A percentile compares a stretch with the other conserved stretches of the same genome.
These are phyloP conservation scores for Patellifolia procumbens DNA, from an alignment of 179 eudicot genomes.

Conservation along the genomic window DNA sequence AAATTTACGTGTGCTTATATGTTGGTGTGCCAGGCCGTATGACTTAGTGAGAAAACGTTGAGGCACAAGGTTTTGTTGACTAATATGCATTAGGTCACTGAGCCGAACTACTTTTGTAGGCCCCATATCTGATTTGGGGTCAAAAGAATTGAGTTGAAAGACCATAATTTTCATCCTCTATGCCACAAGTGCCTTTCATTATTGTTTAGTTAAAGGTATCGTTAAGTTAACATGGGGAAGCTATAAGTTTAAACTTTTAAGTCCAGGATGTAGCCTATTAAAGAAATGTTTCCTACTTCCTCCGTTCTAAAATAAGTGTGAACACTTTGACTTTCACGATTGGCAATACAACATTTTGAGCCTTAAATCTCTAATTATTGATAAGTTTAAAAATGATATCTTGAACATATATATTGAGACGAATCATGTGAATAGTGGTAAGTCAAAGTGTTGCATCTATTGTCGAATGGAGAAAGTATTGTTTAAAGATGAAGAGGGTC, in stretches of 20 bases:
- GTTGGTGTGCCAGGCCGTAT: background rate
- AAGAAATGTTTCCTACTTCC: too few species aligned
- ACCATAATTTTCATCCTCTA: background rate
- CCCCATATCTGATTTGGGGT: background rate
- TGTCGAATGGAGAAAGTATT: too few species aligned
- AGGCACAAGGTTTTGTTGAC: background rate
- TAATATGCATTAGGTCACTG: background rate
- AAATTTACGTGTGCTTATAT: background rate
- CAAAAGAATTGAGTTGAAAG: background rate
- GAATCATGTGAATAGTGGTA: too few species aligned
- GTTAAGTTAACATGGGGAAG: background rate
- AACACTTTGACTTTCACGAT: too few species aligned
- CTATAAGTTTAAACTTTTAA: background rate
- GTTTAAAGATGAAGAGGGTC: background rate
- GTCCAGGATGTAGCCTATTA: too few species aligned
- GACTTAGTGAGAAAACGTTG: background rate
- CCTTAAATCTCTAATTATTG: too few species aligned
- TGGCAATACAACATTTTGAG: too few species aligned
- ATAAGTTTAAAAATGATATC: too few species aligned
- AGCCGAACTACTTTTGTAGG: background rate
- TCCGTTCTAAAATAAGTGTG: too few species aligned
- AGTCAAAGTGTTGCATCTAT: too few species aligned
- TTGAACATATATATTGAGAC: too few species aligned
- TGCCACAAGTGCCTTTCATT: background rate
- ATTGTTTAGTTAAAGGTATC: background rate